A percentile compares a stretch with the other conserved stretches of the same genome.
Conservation (phyloP, 2,329 filamentous ascomycete species). For the Nothomitra cinnamomea region DNA sequence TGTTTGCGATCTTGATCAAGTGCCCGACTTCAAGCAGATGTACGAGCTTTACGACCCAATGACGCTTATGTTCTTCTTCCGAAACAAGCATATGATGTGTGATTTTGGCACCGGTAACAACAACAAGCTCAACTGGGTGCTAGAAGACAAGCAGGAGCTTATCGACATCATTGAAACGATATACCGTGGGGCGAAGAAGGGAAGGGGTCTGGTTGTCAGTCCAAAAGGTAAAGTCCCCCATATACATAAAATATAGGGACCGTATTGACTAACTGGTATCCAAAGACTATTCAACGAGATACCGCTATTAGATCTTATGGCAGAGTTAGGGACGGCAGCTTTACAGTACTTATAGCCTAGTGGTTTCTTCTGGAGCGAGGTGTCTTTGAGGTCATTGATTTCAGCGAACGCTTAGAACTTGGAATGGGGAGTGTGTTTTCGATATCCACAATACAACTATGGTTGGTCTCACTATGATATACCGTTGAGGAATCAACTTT, state of each 20-base stretch:
- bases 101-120: constrained; percentile 98
- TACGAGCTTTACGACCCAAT: constrained; percentile 84
- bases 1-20: constrained; percentile 79
- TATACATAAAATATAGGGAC: constrained; percentile 11
- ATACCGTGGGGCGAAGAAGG: constrained; percentile 97
- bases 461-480: constrained; percentile 4
- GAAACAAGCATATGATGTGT: constrained; percentile 98
- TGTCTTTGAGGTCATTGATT: too few species aligned
- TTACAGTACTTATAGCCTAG: not conserved
- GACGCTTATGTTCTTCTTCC: constrained; percentile 95
- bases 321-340: not conserved
- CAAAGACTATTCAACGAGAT: constrained; percentile 46
- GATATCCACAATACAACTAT: not conserved
- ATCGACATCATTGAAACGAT: constrained; percentile 98
- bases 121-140: constrained; percentile 92
- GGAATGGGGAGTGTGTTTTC: not conserved
- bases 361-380: not conserved
- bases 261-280: not conserved
- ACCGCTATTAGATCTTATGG: constrained; percentile 36
- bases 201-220: constrained; percentile 85
- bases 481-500: not conserved
- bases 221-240: constrained; percentile 51
- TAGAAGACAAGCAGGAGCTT: constrained; percentile 95
- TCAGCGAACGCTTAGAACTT: not conserved
- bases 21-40: constrained; percentile 92